Base-by-base conservation (phyloP, 176 grass and related monocot species). In the Avena atlantica region DNA sequence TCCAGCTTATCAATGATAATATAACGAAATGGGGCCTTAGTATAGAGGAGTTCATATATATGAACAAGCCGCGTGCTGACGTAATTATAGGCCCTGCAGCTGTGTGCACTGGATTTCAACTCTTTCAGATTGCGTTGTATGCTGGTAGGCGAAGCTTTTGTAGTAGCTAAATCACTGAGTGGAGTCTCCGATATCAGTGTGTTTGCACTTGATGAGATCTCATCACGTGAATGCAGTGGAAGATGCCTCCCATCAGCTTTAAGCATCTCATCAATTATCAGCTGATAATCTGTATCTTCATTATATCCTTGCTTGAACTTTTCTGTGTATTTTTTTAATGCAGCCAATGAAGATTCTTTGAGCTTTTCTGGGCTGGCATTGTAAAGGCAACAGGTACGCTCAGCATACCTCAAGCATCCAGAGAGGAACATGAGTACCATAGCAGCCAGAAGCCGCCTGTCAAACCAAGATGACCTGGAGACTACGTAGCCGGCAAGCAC, bases 371-470 rank as follows among this genome's bases (percentile, higher is more conserved):
- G 63, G 2, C 17, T 81, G 13, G 62, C 62, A 4, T 0, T 0
- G 15, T 14, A 52, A 20, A 81, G 79, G 25, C 45, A 34, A 0
- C 9, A 9, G 47, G 10, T 82, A 55, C 80, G 80, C 51, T 24
- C 51, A 2, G 7, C 66, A 8, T 83, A 83, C 65, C n/a, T 83
- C 65, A 70, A 15, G 16, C 19, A 21, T 2, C 81, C 65, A 24
- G 5, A 69, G n/a, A 69, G 5, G 50, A 83, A 83, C 81, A 71
- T 58, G 48, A 83, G 78, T 3, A 29, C 9, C 80, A 82, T 55
- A 15, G 80, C 47, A 1, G 47, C 47, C 2, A 2, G 9, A 10
- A 82, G 80, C 25, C 48, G 16, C 14, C 17, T 3, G 19, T 82
- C 63, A 2, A 27, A 11, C 45, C 80, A 69, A 7, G 63, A 56